Conservation (phyloP, 345 rosid genomes). For the Brassica cretica region DNA sequence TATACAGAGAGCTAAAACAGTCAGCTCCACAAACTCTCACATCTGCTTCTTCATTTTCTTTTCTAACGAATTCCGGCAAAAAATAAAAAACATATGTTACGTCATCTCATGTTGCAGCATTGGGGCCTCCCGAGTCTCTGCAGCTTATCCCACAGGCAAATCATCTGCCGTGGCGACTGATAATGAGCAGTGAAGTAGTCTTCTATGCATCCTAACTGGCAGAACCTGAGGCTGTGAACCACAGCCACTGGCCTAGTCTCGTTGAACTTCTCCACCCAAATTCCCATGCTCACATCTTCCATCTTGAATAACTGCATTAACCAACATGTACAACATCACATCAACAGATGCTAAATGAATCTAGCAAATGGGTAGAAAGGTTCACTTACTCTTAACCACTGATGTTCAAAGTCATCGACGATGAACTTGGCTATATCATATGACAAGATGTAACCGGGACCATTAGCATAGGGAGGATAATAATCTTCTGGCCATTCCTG, state of each 20-base stretch:
- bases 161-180: conserved; percentile 94
- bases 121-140: conserved; percentile 55
- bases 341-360: conserved; percentile 58
- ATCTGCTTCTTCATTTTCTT: conserved; percentile 25
- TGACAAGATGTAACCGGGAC: conserved; percentile 90
- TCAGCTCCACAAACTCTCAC: conserved; percentile 31
- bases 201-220: conserved; percentile 91
- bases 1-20: conserved; percentile 31
- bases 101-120: conserved; percentile 94
- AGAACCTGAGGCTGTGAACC: conserved; percentile 76
- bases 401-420: conserved; percentile 71
- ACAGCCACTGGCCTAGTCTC: conserved; percentile 68
- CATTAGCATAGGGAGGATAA: conserved; percentile 95
- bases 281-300: conserved; percentile 99
- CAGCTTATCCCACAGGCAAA: conserved; percentile 86
- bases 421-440: conserved; percentile 75
- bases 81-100: neutral
- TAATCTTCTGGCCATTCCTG: conserved; percentile 99
- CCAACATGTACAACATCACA: conserved; percentile 2
- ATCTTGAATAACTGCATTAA: conserved; percentile 84
- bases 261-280: conserved; percentile 98
- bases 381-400: conserved; percentile 7
- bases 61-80: neutral
- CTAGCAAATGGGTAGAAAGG: neutral
- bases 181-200: conserved; percentile 91